phyloP scores from a whole-genome alignment of 2,329 filamentous ascomycete genomes.

The Ascocoryne sarcoides region DNA sequence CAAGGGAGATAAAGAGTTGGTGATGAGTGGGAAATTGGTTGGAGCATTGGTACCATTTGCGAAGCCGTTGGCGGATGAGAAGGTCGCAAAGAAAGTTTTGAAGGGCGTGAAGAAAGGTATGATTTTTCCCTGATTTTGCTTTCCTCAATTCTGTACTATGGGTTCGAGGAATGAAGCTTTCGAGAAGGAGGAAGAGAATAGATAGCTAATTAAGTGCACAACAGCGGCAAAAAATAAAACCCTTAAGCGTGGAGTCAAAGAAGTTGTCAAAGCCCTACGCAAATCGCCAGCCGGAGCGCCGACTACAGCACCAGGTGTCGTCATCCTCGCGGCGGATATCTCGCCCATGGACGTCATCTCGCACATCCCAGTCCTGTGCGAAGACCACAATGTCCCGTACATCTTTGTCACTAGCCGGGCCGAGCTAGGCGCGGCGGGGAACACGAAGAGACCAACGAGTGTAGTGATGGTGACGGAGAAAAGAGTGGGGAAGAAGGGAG shows the following conservation, averaged over 20 bases:
- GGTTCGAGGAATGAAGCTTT: background rate
- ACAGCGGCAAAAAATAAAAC: constrained; percentile 90
- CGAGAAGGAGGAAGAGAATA: background rate
- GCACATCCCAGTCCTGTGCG: constrained; percentile 94
- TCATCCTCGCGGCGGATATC: constrained; percentile 94
- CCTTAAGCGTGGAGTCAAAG: constrained; percentile 96
- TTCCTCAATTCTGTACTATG: too few relatives aligned
- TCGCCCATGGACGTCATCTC: constrained; percentile 98
- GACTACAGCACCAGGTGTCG: constrained; percentile 60
- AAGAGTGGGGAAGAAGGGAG: constrained; percentile 32
- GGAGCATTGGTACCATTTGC: constrained; percentile 75
- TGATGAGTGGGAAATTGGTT: constrained; percentile 35
- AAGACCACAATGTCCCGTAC: constrained; percentile 96
- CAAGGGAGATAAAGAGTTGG: constrained; percentile 28
- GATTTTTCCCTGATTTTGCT: constrained; percentile 6
- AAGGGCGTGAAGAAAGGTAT: constrained; percentile 54
- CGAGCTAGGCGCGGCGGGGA: constrained; percentile 86
- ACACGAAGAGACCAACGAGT: constrained; percentile 92
- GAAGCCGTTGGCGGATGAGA: constrained; percentile 70
- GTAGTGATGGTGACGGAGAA: constrained; percentile 80
- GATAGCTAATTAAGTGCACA: constrained; percentile 11
- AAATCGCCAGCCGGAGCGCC: constrained; percentile 71
- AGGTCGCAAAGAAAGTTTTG: constrained; percentile 58
- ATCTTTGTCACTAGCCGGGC: constrained; percentile 89
- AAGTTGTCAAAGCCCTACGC: constrained; percentile 96